Evolutionary conservation across 106 monocot genomes (phyloP).

Genomic region (Agapanthus africanus): DNA sequence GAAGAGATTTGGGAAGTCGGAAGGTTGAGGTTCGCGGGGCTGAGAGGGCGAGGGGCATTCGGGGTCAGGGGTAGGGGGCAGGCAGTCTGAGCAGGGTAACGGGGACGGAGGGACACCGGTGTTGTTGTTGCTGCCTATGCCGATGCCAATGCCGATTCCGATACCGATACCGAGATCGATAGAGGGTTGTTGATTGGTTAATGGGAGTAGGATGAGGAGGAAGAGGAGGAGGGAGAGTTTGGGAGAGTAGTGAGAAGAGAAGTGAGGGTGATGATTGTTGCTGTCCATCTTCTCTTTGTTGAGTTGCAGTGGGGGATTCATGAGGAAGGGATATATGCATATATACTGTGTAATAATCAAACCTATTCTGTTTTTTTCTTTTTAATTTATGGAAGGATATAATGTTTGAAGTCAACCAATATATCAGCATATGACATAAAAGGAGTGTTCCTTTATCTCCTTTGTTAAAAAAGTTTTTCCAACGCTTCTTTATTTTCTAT

Average conservation of each 20-base stretch:
- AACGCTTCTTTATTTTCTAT: too few species aligned
- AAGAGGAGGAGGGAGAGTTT: neutral
- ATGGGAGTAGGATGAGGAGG: neutral
- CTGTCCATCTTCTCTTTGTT: too few species aligned
- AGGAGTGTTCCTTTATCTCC: too few species aligned
- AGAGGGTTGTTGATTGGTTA: neutral
- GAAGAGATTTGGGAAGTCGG: conserved; percentile 1
- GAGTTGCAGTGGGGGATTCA: too few species aligned
- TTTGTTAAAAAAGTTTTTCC: too few species aligned
- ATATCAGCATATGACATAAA: too few species aligned
- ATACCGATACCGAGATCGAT: neutral
- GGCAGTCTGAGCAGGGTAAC: neutral
- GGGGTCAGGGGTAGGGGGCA: neutral
- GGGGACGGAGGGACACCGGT: neutral
- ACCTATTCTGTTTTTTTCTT: too few species aligned
- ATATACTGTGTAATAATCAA: too few species aligned
- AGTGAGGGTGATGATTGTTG: too few species aligned
- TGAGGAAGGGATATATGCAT: too few species aligned
- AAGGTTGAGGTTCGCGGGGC: neutral
- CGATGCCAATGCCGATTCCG: conserved; percentile 3
- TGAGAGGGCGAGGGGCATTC: neutral
- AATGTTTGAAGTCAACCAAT: too few species aligned
- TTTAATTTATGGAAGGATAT: too few species aligned
- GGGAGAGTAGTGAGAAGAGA: neutral
- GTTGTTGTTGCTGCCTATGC: neutral